Evolutionary conservation across 306 rosid genomes (phyloP).

Genomic region (Lithocarpus polystachyus): DNA sequence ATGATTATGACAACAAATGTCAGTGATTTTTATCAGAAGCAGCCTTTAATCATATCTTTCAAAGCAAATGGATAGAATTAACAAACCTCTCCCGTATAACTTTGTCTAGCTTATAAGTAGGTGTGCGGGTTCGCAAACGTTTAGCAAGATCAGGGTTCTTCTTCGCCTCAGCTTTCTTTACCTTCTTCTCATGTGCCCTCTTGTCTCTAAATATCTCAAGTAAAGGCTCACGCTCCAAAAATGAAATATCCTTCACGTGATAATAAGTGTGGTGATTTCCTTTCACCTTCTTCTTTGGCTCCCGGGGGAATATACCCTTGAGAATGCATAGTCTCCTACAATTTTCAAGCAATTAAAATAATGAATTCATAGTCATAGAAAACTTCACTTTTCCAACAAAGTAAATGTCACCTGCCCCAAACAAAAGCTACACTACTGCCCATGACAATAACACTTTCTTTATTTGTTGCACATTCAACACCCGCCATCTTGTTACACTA

Average conservation of each 20-base stretch:
- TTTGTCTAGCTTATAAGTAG: slow-evolving; percentile 61
- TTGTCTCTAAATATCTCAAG: slow-evolving; percentile 65
- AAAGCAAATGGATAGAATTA: not conserved
- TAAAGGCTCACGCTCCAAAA: slow-evolving; percentile 86
- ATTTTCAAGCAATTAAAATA: slow-evolving; percentile 16
- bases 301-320: slow-evolving; percentile 89
- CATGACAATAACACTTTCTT: too few species aligned
- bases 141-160: slow-evolving; percentile 68
- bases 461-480: too few species aligned
- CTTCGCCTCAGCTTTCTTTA: slow-evolving; percentile 85
- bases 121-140: slow-evolving; percentile 45
- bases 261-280: slow-evolving; percentile 91
- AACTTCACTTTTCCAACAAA: not conserved
- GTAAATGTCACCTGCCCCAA: not conserved
- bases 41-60: not conserved
- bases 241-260: slow-evolving; percentile 87
- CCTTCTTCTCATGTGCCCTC: slow-evolving; percentile 68
- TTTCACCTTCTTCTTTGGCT: slow-evolving; percentile 91
- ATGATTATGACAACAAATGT: slow-evolving; percentile 1
- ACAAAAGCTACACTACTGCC: not conserved
- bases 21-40: slow-evolving; percentile 1
- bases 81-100: slow-evolving; percentile 76
- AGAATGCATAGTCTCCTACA: slow-evolving; percentile 81
- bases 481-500: too few species aligned
- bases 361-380: not conserved